Evolutionary conservation across 78 protist genomes (phyloP).

Genomic region (Dictyostelium firmibasis): DNA sequence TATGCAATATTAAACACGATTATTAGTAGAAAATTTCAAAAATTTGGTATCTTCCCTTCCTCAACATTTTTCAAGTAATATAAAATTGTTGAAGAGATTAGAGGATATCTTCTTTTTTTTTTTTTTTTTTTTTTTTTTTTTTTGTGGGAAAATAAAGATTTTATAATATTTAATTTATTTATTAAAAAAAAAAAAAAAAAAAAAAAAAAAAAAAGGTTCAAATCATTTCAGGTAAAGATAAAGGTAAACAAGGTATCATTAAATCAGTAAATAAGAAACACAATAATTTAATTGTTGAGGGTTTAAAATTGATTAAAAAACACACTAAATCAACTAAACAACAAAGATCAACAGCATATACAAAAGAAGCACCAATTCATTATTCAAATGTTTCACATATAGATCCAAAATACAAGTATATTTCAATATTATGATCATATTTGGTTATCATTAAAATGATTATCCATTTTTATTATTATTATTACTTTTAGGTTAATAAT

Average conservation of each 20-base stretch:
- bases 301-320: constrained; percentile 61
- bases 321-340: constrained; percentile 25
- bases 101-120: neutral
- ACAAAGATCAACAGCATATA: constrained; percentile 33
- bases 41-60: neutral
- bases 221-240: constrained; percentile 74
- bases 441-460: neutral
- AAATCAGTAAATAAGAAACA: constrained; percentile 73
- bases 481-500: too few relatives aligned
- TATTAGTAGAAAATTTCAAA: neutral
- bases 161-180: too few relatives aligned
- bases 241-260: constrained; percentile 71
- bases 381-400: constrained; percentile 63
- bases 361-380: constrained; percentile 75
- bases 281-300: constrained; percentile 61
- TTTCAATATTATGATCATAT: neutral
- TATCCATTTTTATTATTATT: neutral
- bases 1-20: neutral
- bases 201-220: constrained; percentile 6
- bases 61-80: too few relatives aligned
- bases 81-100: too few relatives aligned
- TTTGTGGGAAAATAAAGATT: too few relatives aligned
- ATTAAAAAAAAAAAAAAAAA: neutral
- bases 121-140: neutral
- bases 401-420: constrained; percentile 61